Conservation (phyloP, 192 early-diverging fungal species). For the Powellomyces hirtus region DNA sequence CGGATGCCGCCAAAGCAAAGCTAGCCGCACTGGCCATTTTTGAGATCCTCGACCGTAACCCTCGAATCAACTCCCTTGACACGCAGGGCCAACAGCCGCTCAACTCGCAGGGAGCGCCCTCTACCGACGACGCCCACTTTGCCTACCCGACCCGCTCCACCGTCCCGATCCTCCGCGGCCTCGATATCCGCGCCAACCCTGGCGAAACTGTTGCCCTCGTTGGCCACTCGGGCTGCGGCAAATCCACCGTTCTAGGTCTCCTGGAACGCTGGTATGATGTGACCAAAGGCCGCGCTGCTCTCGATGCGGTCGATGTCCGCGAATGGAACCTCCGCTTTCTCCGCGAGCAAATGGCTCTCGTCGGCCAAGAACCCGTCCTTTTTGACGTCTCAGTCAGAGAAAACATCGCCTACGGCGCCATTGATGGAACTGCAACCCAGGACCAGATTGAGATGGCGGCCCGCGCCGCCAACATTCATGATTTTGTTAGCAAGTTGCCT, state of each 20-base stretch:
- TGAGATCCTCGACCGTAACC: conserved; percentile 66
- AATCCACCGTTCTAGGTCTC: conserved; percentile 58
- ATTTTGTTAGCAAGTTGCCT: conserved; percentile 67
- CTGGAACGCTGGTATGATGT: conserved; percentile 84
- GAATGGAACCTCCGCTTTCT: conserved; percentile 68
- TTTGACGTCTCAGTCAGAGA: conserved; percentile 86
- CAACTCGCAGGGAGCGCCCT: conserved; percentile 55
- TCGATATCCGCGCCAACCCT: conserved; percentile 44
- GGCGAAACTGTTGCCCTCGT: conserved; percentile 82
- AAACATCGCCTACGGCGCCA: conserved; percentile 74
- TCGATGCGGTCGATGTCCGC: conserved; percentile 45
- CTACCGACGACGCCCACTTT: conserved; percentile 59
- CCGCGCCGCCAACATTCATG: conserved; percentile 66
- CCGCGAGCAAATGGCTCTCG: conserved; percentile 75
- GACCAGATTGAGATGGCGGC: conserved; percentile 70
- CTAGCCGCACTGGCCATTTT: conserved; percentile 72
- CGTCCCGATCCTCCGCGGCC: conserved; percentile 57
- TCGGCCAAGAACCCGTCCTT: conserved; percentile 90
- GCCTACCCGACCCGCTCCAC: conserved; percentile 61
- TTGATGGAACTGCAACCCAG: conserved; percentile 50
- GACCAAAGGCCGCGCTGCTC: conserved; percentile 49
- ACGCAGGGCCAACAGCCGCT: conserved; percentile 11
- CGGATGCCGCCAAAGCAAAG: conserved; percentile 76
- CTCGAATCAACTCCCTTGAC: conserved; percentile 59
- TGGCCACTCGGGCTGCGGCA: conserved; percentile 84